A percentile compares a stretch with the other conserved stretches of the same genome.
These are phyloP conservation scores for Lachnellula cervina DNA, from an alignment of 2,329 filamentous ascomycete genomes.

Conservation along the genomic window DNA sequence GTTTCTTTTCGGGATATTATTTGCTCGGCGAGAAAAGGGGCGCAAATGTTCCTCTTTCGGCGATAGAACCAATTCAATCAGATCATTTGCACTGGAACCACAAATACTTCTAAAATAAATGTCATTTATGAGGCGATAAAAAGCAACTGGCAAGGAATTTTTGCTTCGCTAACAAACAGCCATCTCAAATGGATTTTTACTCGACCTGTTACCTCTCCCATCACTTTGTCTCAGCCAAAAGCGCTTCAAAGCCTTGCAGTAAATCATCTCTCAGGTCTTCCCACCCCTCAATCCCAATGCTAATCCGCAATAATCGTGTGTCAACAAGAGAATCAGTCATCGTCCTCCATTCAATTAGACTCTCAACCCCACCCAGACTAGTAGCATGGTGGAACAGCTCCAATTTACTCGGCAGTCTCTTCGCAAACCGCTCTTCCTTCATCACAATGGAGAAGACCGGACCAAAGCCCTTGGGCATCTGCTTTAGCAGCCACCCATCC, in stretches of 20 bases:
- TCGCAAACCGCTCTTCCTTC: constrained; percentile 56
- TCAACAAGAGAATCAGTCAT: constrained; percentile 79
- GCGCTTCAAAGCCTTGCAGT: constrained; percentile 53
- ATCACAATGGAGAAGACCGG: constrained; percentile 78
- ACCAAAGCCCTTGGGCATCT: constrained; percentile 90
- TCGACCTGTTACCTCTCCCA: neutral
- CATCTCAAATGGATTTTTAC: no score
- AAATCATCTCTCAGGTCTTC: constrained; percentile 80
- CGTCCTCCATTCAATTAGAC: constrained; percentile 90
- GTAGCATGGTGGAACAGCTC: constrained; percentile 90
- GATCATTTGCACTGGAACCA: no score
- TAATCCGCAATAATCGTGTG: constrained; percentile 68
- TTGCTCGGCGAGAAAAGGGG: no score
- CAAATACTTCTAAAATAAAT: no score
- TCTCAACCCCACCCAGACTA: constrained; percentile 89
- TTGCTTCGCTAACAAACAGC: no score
- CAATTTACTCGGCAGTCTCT: constrained; percentile 70
- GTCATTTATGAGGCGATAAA: no score
- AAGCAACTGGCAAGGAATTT: no score
- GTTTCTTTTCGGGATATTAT: no score
- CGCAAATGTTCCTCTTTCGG: no score
- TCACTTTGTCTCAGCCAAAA: constrained; percentile 10
- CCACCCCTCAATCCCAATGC: constrained; percentile 80
- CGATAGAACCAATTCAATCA: no score
- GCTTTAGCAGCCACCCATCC: constrained; percentile 67